Evolutionary conservation across 148 eudicot genomes (phyloP).

Genomic region (Rhododendron kiyosumense): DNA sequence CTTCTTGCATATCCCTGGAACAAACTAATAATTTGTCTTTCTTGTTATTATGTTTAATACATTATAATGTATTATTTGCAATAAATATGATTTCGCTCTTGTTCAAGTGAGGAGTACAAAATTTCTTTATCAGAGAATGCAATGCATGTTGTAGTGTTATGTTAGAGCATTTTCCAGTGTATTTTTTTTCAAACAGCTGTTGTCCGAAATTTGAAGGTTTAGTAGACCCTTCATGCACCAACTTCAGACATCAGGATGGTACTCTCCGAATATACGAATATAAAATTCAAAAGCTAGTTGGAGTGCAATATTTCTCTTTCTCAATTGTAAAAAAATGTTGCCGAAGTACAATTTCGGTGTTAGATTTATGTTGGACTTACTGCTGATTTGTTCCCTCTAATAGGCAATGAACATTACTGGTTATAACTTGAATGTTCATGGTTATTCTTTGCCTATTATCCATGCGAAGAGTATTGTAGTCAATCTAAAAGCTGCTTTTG

Average conservation of each 20-base stretch:
- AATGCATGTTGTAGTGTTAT: neutral
- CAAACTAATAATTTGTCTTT: neutral
- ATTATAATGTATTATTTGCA: too few species aligned
- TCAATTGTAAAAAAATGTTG: neutral
- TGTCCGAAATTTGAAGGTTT: neutral
- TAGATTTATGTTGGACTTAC: neutral
- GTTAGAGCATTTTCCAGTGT: neutral
- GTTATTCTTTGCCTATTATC: neutral
- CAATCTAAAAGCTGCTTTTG: neutral
- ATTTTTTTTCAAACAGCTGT: neutral
- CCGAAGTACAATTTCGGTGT: neutral
- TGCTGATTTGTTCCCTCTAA: neutral
- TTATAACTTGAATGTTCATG: neutral
- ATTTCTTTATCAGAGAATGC: neutral
- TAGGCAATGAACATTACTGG: neutral
- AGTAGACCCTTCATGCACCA: neutral
- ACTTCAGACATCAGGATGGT: neutral
- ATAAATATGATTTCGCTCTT: neutral
- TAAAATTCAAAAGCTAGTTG: neutral
- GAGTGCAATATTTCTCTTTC: neutral
- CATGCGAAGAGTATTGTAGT: neutral
- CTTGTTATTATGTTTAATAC: too few species aligned
- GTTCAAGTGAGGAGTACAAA: neutral
- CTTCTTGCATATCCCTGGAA: neutral
- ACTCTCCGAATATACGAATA: neutral